These are phyloP conservation scores for Ceratobasidium papillatum DNA, from an alignment of 1,284 basidiomycete species.

Conservation along the genomic window DNA sequence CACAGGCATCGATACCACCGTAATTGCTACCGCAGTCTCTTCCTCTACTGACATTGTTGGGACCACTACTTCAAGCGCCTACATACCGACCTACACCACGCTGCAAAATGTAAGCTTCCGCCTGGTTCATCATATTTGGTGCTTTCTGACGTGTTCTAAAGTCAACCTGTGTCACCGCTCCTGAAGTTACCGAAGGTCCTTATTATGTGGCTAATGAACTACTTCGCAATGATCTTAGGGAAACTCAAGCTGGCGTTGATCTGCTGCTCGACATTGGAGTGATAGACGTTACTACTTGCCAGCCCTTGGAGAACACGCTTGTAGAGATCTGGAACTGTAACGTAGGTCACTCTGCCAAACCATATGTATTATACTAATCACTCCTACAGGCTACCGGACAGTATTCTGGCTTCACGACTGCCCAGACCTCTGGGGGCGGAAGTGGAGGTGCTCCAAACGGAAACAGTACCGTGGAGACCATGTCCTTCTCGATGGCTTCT, in stretches of 20 bases:
- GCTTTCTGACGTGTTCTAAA: neutral
- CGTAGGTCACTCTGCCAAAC: conserved; percentile 41
- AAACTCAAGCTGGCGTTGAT: conserved; percentile 60
- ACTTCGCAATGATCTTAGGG: conserved; percentile 61
- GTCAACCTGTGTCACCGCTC: conserved; percentile 48
- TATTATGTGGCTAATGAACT: conserved; percentile 60
- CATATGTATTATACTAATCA: neutral
- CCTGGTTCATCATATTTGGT: neutral
- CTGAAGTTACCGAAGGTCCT: conserved; percentile 56
- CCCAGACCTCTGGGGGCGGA: neutral
- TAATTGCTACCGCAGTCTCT: neutral
- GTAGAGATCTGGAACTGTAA: conserved; percentile 72
- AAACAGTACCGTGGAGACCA: neutral
- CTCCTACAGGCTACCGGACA: conserved; percentile 49
- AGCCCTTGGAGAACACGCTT: conserved; percentile 71
- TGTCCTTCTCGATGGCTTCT: neutral
- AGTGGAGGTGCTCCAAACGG: neutral
- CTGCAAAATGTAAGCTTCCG: too few relatives aligned
- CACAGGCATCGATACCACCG: neutral
- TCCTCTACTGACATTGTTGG: neutral
- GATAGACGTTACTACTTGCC: conserved; percentile 75
- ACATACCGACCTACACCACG: too few relatives aligned
- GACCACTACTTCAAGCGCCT: neutral
- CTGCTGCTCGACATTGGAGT: conserved; percentile 72
- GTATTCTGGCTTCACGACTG: conserved; percentile 57